These are phyloP conservation scores for Magnolia officinalis DNA, from an alignment of 164 flowering plant genomes.

Conservation along the genomic window DNA sequence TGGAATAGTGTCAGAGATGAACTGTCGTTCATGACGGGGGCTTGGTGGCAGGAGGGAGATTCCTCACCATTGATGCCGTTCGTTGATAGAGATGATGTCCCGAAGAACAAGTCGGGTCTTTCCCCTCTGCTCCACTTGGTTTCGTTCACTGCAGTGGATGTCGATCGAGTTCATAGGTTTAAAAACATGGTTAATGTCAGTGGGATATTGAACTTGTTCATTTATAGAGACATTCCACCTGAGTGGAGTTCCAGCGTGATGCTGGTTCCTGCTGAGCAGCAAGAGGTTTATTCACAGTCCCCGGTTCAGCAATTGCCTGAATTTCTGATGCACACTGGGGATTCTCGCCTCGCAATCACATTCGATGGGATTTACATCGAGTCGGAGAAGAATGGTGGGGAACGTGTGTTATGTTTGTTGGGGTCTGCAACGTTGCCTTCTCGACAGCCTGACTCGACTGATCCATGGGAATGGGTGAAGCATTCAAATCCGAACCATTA, in stretches of 20 bases:
- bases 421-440: conserved; percentile 70
- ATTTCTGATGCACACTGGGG: conserved; percentile 52
- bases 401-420: conserved; percentile 66
- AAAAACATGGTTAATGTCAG: conserved; percentile 45
- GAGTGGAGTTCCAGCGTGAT: background rate
- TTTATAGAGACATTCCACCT: conserved; percentile 23
- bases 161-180: conserved; percentile 32
- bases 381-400: conserved; percentile 52
- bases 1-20: conserved; percentile 33
- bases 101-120: conserved; percentile 8
- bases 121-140: conserved; percentile 38
- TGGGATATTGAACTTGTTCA: conserved; percentile 56
- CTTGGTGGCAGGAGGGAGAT: conserved; percentile 54
- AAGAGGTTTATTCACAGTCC: background rate
- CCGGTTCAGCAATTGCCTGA: conserved; percentile 17
- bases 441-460: conserved; percentile 45
- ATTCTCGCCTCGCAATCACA: conserved; percentile 39
- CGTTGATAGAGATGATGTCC: conserved; percentile 19
- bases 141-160: conserved; percentile 63
- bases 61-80: conserved; percentile 65
- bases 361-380: conserved; percentile 80
- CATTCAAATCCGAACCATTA: conserved; percentile 20
- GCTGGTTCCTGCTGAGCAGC: background rate
- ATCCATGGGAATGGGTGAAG: conserved; percentile 65
- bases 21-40: conserved; percentile 52